Conservation (phyloP, 2,329 filamentous ascomycete genomes). For the Blastomyces parvus region DNA sequence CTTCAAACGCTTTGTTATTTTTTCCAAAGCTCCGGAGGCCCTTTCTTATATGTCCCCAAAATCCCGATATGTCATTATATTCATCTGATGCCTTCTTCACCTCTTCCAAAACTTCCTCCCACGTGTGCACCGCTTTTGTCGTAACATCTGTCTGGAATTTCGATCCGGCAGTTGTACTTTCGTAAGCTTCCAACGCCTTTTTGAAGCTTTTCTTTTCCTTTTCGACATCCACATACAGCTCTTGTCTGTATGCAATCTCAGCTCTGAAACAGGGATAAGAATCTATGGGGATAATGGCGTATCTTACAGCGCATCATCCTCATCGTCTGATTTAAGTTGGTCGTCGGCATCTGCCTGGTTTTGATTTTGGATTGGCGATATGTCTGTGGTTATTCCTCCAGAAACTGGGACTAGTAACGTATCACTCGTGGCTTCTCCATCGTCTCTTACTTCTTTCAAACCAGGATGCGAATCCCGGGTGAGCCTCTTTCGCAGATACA, state of each 20-base stretch:
- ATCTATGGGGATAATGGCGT: not conserved
- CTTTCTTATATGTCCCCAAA: slow-evolving; percentile 3
- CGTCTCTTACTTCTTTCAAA: not conserved
- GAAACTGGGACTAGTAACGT: not conserved
- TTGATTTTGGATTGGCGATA: not conserved
- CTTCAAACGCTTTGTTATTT: slow-evolving; percentile 3
- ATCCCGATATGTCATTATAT: not conserved
- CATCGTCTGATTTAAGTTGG: not conserved
- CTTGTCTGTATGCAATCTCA: not conserved
- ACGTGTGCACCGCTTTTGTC: not conserved
- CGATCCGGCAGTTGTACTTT: slow-evolving; percentile 2
- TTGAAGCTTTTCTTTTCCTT: slow-evolving; percentile 2
- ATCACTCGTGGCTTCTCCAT: not conserved
- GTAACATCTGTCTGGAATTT: slow-evolving; percentile 5
- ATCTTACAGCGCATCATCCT: slow-evolving; percentile 1
- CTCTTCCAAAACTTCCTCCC: slow-evolving; percentile 5
- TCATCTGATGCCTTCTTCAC: not conserved
- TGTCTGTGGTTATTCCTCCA: not conserved
- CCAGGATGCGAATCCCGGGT: slow-evolving; percentile 3
- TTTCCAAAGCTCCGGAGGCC: slow-evolving; percentile 1
- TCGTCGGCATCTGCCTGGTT: not conserved
- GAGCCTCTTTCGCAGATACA: slow-evolving; percentile 1
- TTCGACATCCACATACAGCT: slow-evolving; percentile 4
- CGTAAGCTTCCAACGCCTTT: slow-evolving; percentile 3
- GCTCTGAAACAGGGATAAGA: not conserved